Evolutionary conservation across 148 eudicot genomes (phyloP).

Genomic region (Rhododendron henanense): DNA sequence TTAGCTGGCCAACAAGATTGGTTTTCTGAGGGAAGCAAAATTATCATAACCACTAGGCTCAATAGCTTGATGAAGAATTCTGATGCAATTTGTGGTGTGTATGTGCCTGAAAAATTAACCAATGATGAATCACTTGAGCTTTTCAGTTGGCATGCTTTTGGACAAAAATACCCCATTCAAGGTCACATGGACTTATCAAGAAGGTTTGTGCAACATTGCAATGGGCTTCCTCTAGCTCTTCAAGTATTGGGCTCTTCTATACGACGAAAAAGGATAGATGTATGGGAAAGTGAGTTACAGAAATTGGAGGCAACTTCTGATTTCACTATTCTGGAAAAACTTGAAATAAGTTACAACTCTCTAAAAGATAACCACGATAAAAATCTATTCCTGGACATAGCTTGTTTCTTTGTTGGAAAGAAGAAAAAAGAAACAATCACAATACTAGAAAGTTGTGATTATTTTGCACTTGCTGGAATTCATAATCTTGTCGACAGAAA

Average conservation of each 20-base stretch:
- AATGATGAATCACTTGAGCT: neutral
- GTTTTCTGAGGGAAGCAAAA: neutral
- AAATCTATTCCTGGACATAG: no score
- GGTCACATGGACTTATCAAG: neutral
- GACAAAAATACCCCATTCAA: neutral
- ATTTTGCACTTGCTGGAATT: no score
- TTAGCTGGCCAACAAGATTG: neutral
- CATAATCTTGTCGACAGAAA: no score
- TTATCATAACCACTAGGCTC: neutral
- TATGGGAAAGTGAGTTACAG: neutral
- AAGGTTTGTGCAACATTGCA: neutral
- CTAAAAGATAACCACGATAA: no score
- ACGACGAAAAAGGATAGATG: neutral
- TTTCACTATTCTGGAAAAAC: no score
- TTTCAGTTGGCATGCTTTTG: neutral
- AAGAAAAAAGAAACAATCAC: no score
- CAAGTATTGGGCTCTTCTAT: neutral
- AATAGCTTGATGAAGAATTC: neutral
- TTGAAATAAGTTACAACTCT: no score
- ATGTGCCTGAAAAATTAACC: neutral
- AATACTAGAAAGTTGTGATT: no score
- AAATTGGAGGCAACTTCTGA: neutral
- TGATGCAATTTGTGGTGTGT: neutral
- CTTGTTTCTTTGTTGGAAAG: no score
- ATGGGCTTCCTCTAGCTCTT: neutral